Evolutionary conservation across 148 eudicot species (phyloP).

Genomic region (Vaccinium myrtillus): DNA sequence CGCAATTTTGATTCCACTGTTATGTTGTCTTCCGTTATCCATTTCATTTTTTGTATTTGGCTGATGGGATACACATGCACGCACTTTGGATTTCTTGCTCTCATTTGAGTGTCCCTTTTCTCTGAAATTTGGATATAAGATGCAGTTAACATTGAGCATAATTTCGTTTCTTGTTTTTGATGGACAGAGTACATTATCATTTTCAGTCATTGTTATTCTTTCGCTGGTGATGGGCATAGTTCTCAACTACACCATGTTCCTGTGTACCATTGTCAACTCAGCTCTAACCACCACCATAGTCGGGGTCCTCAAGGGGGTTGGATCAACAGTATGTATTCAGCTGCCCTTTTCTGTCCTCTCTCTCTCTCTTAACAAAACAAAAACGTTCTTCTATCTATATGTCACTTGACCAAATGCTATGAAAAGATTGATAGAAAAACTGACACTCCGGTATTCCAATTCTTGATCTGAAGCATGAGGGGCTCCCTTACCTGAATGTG

Average conservation of each 20-base stretch:
- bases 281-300: slow-evolving; percentile 95
- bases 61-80: neutral
- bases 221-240: slow-evolving; percentile 94
- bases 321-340: slow-evolving; percentile 68
- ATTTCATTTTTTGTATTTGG: neutral
- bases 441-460: neutral
- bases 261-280: slow-evolving; percentile 94
- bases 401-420: neutral
- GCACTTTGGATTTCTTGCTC: neutral
- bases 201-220: slow-evolving; percentile 56
- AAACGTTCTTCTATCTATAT: neutral
- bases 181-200: slow-evolving; percentile 73
- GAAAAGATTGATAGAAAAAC: neutral
- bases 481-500: neutral
- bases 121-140: neutral
- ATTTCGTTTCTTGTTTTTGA: slow-evolving; percentile 17
- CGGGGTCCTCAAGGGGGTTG: slow-evolving; percentile 98
- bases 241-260: slow-evolving; percentile 96
- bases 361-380: neutral
- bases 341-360: neutral
- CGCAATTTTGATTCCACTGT: neutral
- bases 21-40: neutral
- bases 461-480: neutral
- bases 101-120: neutral
- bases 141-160: neutral